Evolutionary conservation across 257 asterid species (phyloP), one percentile per base, ranked within the genome.

Genomic region (Plectranthus barbatus): DNA sequence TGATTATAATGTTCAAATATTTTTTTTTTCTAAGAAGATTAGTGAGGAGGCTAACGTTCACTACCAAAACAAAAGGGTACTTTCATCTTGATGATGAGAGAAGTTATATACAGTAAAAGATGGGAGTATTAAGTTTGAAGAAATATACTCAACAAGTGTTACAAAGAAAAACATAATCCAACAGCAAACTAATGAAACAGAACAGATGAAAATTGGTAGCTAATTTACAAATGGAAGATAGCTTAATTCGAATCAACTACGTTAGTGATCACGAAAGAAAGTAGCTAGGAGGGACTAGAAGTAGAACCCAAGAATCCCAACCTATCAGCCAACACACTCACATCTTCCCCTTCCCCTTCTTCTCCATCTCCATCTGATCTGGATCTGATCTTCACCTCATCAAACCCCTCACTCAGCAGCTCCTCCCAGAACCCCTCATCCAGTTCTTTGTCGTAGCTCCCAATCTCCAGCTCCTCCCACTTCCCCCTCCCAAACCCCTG

Each of bases 381-480:
- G 31, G n/a, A n/a, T n/a, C n/a, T n/a, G n/a, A n/a, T n/a, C n/a
- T 26, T 26, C 31, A 26, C 42, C 24, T 73, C 76, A 51, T 80
- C 81, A 21, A 83, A 80, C 17, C 81, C 83, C 62, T 87, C 86
- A 33, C 60, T 87, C 36, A 90, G 50, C 59, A 90, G 52, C 72
- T 90, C 95, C 46, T 91, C 94, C 97, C 95, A 91, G 9, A 87
- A 87, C 9, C 95, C 94, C 1, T 75, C 90, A 31, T 85, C 95
- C 1, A 91, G 86, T 67, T 86, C 89, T 19, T 59, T 75, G 26
- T 73, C 83, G 0, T 11, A 72, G 19, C 13, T 44, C 67, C 3
- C 8, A 36, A 20, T 76, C 5, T 76, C 68, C 9, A 29, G 60
- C 6, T 26, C 76, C 7, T 76, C 84, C 59, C 66, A 14, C 66